Evolutionary conservation across 1,139 yeast species (phyloP).

Genomic region (Keqinozyma sinolaborantium): DNA sequence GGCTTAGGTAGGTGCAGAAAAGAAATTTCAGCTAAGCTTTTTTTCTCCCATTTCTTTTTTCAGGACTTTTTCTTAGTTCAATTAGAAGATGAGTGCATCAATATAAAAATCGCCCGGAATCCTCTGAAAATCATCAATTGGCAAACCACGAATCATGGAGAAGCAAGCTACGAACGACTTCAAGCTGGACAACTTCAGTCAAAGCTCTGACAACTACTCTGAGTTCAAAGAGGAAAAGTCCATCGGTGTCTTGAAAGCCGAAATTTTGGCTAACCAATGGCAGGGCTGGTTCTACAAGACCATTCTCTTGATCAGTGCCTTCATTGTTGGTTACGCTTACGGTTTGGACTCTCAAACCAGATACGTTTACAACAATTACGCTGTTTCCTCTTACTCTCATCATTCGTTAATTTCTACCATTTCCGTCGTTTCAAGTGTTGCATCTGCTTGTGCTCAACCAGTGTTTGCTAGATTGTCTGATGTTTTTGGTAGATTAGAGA

Average conservation of each 20-base stretch:
- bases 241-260: conserved; percentile 33
- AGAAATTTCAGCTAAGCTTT: too few relatives aligned
- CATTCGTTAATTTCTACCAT: conserved; percentile 67
- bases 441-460: conserved; percentile 69
- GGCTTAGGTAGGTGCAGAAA: too few relatives aligned
- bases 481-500: conserved; percentile 62
- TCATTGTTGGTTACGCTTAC: conserved; percentile 27
- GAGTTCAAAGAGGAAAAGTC: too few relatives aligned
- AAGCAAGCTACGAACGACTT: too few relatives aligned
- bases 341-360: conserved; percentile 18
- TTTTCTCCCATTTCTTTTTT: too few relatives aligned
- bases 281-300: conserved; percentile 15
- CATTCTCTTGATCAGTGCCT: conserved; percentile 18
- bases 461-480: conserved; percentile 67
- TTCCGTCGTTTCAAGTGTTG: conserved; percentile 56
- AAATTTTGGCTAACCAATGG: conserved; percentile 29
- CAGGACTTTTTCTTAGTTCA: too few relatives aligned
- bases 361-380: conserved; percentile 30
- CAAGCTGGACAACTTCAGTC: too few relatives aligned
- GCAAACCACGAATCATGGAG: too few relatives aligned
- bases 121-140: too few relatives aligned
- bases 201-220: too few relatives aligned
- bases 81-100: too few relatives aligned
- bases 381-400: conserved; percentile 51
- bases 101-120: too few relatives aligned